Conservation (phyloP, 78 protist genomes). For the Dictyostelium capitatum region DNA sequence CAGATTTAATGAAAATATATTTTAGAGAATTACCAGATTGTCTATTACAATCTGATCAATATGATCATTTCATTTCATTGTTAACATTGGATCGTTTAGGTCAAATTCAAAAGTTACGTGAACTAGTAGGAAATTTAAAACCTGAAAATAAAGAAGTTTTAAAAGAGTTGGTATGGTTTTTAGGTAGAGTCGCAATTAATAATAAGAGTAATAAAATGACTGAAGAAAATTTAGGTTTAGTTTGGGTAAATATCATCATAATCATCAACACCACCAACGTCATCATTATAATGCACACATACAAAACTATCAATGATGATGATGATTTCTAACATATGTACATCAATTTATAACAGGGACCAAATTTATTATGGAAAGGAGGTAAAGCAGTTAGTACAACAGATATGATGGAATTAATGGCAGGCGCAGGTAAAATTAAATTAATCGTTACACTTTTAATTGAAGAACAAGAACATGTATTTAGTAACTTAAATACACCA, state of each 20-base stretch:
- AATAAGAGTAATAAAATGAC: slow-evolving; percentile 34
- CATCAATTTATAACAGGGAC: not conserved
- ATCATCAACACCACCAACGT: too few species aligned
- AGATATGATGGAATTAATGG: slow-evolving; percentile 78
- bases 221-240: slow-evolving; percentile 67
- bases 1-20: slow-evolving; percentile 73
- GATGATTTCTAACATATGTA: not conserved
- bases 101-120: slow-evolving; percentile 66
- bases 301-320: not conserved
- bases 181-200: slow-evolving; percentile 59
- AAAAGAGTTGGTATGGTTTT: slow-evolving; percentile 39
- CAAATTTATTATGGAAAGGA: slow-evolving; percentile 72
- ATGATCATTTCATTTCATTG: slow-evolving; percentile 38
- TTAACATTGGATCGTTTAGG: slow-evolving; percentile 28
- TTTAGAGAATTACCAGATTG: slow-evolving; percentile 80
- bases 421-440: slow-evolving; percentile 77
- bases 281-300: not conserved
- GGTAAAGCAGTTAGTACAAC: slow-evolving; percentile 64
- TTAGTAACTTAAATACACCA: not conserved
- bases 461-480: slow-evolving; percentile 62
- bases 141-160: slow-evolving; percentile 61
- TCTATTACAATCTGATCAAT: slow-evolving; percentile 57
- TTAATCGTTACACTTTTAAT: slow-evolving; percentile 53
- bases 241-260: slow-evolving; percentile 31
- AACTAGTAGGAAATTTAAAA: not conserved